These are phyloP conservation scores for Leccinum subgranulosum DNA, from an alignment of 768 basidiomycete genomes.

Conservation along the genomic window DNA sequence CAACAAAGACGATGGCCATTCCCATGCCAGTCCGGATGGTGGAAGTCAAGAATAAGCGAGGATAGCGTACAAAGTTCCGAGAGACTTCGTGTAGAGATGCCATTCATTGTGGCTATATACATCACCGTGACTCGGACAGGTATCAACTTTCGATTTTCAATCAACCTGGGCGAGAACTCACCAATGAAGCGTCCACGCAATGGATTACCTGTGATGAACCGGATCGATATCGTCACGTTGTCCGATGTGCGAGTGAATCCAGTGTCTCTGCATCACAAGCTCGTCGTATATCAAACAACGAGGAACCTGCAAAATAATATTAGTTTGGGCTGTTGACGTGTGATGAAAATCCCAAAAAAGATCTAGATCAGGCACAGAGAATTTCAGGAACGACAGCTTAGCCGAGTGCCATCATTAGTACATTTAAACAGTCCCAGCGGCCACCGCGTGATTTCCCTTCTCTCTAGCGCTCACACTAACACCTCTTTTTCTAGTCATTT, in stretches of 20 bases:
- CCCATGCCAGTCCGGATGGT: neutral
- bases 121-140: neutral
- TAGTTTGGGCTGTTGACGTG: no score
- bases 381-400: neutral
- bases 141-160: no score
- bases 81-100: slow-evolving; percentile 31
- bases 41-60: neutral
- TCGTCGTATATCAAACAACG: no score
- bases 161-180: slow-evolving; percentile 1
- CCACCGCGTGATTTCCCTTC: neutral
- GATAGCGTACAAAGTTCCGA: neutral
- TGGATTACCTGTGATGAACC: slow-evolving; percentile 32
- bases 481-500: slow-evolving; percentile 11
- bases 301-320: no score
- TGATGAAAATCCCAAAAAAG: no score
- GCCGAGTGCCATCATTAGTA: neutral
- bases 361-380: neutral
- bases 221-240: no score
- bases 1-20: no score
- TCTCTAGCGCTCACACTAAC: neutral
- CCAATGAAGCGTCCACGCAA: slow-evolving; percentile 51
- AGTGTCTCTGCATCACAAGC: no score
- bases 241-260: no score
- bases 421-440: neutral
- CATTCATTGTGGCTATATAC: slow-evolving; percentile 35